Conservation (phyloP, 1,284 basidiomycete species). For the Tilletiaria anomala region DNA sequence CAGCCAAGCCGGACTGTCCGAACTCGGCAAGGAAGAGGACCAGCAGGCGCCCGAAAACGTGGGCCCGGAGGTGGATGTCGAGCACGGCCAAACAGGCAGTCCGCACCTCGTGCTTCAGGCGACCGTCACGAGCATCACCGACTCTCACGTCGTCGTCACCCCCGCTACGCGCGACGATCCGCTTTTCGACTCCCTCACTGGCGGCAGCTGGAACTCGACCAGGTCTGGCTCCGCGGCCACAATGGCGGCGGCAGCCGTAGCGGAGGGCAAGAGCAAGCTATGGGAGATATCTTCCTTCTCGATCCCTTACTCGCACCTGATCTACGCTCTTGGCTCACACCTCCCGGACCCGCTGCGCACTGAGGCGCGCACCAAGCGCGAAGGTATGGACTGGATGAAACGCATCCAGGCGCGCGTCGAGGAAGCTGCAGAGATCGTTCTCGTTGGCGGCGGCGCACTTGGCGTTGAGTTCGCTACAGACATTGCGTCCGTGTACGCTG, state of each 20-base stretch:
- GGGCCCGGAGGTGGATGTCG: neutral
- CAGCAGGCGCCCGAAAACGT: neutral
- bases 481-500: constrained; percentile 27
- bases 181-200: neutral
- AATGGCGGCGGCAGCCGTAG: too few species aligned
- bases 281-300: constrained; percentile 33
- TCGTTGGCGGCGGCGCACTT: constrained; percentile 37
- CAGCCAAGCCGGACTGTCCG: too few species aligned
- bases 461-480: constrained; percentile 35
- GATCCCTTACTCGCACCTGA: constrained; percentile 35
- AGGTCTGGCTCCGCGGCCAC: too few species aligned
- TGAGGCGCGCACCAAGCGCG: constrained; percentile 25
- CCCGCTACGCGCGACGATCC: constrained; percentile 2
- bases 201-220: too few species aligned
- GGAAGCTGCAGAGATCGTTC: constrained; percentile 23
- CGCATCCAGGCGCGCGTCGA: constrained; percentile 22
- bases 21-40: too few species aligned
- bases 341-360: constrained; percentile 35
- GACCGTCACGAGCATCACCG: constrained; percentile 24
- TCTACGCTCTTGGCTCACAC: constrained; percentile 37
- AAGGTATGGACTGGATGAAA: constrained; percentile 30
- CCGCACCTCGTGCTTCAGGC: constrained; percentile 35
- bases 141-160: constrained; percentile 26
- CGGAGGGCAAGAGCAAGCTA: too few species aligned
- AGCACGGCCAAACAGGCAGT: constrained; percentile 4